Evolutionary conservation across 805 yeast genomes (phyloP), one percentile per base, ranked within the genome.

Genomic region (Cyberlindnera mississippiensis): DNA sequence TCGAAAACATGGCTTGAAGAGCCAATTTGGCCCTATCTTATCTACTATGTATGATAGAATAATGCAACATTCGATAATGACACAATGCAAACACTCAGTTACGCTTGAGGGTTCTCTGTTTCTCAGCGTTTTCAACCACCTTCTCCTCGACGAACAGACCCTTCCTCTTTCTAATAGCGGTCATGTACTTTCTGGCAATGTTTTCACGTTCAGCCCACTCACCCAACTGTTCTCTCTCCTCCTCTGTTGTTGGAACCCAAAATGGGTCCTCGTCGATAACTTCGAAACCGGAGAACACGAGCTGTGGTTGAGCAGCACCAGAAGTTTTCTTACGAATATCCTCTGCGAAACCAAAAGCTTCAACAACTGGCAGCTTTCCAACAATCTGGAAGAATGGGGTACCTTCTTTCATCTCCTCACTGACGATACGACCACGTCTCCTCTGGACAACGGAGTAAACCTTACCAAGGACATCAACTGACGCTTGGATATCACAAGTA

Each of bases 241-340:
- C 97, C 54, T 87, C 97, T 0, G 99, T 93, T 3, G 93, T 86
- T 12, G 99, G 99, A 13, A 93, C 96, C 99, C 99, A 93, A 71
- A 85, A 93, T 34, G 99, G 99, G 69, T 93, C 98, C 51, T 84
- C 76, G 50, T 89, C 95, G 38, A 91, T 76, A 49, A 82, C 68
- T 55, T 89, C 93, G 60, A 76, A 93, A 1, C 98, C 98, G 22
- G 85, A 75, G 56, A 91, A 93, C 9, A 90, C 86, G 40, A 93
- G 71, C 62, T 93, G 99, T 0, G 99, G 99, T 55, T 86, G 84
- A 2, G 99, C 99, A 3, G 96, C 96, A 44, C 99, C 99, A 1
- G 96, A 86, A 0, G 99, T 91, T 51, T 77, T 77, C 64, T 88
- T 93, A 43, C 98, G 72, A 33, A 93, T 86, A 51, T 95, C 98